A percentile compares a stretch with the other conserved stretches of the same genome.
Conservation (phyloP, 345 rosid species). For the Citrus sp. region DNA sequence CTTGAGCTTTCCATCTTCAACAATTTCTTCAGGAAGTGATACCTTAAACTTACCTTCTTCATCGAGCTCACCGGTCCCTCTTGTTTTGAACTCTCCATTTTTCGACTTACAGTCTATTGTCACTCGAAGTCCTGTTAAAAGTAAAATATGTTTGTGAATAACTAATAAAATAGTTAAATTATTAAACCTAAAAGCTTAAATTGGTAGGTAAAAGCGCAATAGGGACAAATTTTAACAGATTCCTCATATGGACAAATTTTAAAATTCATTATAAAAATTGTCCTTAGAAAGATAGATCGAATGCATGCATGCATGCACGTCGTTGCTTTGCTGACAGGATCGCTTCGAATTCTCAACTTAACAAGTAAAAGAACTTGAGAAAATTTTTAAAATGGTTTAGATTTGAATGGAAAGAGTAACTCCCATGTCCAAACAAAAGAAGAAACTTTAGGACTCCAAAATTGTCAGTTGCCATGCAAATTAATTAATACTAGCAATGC, state of each 20-base stretch:
- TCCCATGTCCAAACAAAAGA: not conserved
- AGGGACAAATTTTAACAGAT: too few species aligned
- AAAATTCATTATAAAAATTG: not conserved
- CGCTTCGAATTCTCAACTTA: not conserved
- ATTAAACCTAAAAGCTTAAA: too few species aligned
- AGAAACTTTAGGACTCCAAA: not conserved
- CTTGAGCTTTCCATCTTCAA: conserved; percentile 50
- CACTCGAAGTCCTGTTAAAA: conserved; percentile 57
- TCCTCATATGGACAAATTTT: not conserved
- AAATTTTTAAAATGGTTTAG: too few species aligned
- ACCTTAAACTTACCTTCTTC: conserved; percentile 61
- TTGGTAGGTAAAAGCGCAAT: too few species aligned
- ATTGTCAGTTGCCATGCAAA: not conserved
- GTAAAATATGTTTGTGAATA: not conserved
- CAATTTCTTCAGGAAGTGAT: conserved; percentile 44
- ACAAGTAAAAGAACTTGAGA: too few species aligned
- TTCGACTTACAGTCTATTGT: conserved; percentile 64
- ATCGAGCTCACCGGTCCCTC: conserved; percentile 56
- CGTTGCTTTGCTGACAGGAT: too few species aligned
- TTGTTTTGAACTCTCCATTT: conserved; percentile 51
- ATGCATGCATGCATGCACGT: too few species aligned
- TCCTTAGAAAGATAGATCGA: too few species aligned
- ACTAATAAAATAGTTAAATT: too few species aligned
- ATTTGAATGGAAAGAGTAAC: too few species aligned
- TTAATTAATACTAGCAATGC: not conserved